phyloP scores from a whole-genome alignment of 23 red algal genomes.

The Chondrus crispus region DNA sequence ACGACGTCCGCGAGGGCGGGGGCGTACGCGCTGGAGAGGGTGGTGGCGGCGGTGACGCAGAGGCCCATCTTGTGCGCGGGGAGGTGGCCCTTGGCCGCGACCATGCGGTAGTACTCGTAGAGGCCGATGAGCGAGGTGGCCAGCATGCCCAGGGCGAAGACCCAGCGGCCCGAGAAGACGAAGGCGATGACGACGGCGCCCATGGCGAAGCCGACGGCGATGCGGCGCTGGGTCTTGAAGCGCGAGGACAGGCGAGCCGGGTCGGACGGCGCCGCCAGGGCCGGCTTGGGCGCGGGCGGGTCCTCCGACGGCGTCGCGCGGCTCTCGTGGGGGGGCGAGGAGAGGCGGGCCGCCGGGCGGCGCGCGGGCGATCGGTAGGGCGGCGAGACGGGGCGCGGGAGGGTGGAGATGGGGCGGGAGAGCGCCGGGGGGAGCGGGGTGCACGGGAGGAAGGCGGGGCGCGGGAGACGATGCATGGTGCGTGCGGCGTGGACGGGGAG shows the following conservation, averaged over 20 bases:
- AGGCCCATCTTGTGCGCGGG: conserved; percentile 86
- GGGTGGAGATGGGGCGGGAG: too few species aligned
- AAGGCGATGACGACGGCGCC: conserved; percentile 74
- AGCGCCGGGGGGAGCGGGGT: too few species aligned
- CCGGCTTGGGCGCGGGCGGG: background rate
- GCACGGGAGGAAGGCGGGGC: too few species aligned
- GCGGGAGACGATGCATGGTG: too few species aligned
- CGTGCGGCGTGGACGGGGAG: too few species aligned
- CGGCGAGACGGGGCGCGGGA: too few species aligned
- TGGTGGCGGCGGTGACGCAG: conserved; percentile 60
- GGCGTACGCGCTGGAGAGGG: conserved; percentile 58
- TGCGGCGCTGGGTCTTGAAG: conserved; percentile 71
- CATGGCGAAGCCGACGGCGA: conserved; percentile 70
- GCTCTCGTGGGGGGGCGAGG: background rate
- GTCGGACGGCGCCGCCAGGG: background rate
- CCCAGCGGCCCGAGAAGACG: conserved; percentile 63
- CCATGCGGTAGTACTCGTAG: conserved; percentile 96
- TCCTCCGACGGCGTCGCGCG: background rate
- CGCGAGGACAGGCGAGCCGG: background rate
- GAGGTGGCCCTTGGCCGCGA: conserved; percentile 72
- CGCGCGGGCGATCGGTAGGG: too few species aligned
- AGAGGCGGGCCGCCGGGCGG: background rate
- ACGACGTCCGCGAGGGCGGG: conserved; percentile 78
- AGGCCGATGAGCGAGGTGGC: conserved; percentile 68
- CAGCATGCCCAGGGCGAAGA: conserved; percentile 69